Evolutionary conservation across 768 basidiomycete genomes (phyloP).

Genomic region (Hygrocybe punicea): DNA sequence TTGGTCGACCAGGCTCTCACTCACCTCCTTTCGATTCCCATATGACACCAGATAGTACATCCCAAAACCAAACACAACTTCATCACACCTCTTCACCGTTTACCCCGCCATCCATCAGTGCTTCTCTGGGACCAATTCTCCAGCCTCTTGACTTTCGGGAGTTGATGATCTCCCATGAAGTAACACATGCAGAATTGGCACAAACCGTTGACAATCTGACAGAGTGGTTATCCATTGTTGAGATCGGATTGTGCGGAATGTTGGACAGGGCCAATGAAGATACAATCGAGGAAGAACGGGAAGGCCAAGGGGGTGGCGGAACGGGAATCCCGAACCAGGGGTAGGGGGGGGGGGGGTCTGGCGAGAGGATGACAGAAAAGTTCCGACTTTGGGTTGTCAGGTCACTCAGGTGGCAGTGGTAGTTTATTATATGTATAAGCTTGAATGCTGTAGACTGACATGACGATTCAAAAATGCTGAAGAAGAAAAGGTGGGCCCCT

Average conservation of each 20-base stretch:
- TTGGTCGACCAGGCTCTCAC: constrained; percentile 35
- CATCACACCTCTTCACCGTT: constrained; percentile 31
- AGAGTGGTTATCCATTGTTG: constrained; percentile 72
- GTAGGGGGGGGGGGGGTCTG: too few species aligned
- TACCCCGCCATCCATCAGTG: constrained; percentile 28
- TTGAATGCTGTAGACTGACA: too few species aligned
- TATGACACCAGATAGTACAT: constrained; percentile 20
- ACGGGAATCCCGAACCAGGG: too few species aligned
- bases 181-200: constrained; percentile 66
- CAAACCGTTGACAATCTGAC: constrained; percentile 70
- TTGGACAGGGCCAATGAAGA: constrained; percentile 52
- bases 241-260: constrained; percentile 65
- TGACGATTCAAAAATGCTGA: too few species aligned
- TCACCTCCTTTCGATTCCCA: constrained; percentile 29
- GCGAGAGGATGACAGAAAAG: too few species aligned
- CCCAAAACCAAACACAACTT: constrained; percentile 23
- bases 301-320: constrained; percentile 22
- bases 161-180: constrained; percentile 48
- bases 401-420: too few species aligned
- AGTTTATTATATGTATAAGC: too few species aligned
- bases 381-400: too few species aligned
- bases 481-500: too few species aligned
- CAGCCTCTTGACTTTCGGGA: constrained; percentile 67
- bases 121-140: constrained; percentile 44
- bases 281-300: constrained; percentile 65